These are phyloP conservation scores for Beauveria caledonica DNA, from an alignment of 2,329 filamentous ascomycete species.

Conservation along the genomic window DNA sequence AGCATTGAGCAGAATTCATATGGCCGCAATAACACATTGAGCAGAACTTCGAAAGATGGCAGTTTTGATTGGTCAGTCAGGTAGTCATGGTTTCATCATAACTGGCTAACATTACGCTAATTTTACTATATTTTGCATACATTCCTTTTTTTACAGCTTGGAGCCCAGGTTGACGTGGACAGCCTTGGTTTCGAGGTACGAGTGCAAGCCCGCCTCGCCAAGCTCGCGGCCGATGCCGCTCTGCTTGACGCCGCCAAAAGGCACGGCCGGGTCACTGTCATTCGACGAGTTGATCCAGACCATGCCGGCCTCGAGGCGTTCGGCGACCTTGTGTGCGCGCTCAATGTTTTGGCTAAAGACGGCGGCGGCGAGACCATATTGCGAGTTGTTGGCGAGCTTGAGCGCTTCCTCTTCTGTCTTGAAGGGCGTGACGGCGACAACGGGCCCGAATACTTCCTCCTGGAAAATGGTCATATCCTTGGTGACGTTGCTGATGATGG, in stretches of 20 bases:
- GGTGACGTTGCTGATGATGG: constrained; percentile 35
- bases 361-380: constrained; percentile 53
- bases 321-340: constrained; percentile 38
- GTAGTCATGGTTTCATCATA: neutral
- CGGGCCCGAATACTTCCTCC: constrained; percentile 40
- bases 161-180: constrained; percentile 35
- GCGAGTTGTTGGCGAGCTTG: constrained; percentile 40
- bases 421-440: constrained; percentile 35
- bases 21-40: neutral
- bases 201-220: constrained; percentile 36
- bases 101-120: neutral
- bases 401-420: constrained; percentile 35
- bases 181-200: constrained; percentile 37
- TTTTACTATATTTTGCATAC: neutral
- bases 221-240: constrained; percentile 39
- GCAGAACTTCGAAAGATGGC: neutral
- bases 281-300: constrained; percentile 44
- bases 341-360: constrained; percentile 54
- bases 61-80: too few species aligned
- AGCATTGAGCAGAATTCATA: neutral
- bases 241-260: constrained; percentile 40
- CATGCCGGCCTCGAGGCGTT: constrained; percentile 52
- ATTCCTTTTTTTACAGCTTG: constrained; percentile 20
- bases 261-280: constrained; percentile 35
- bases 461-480: constrained; percentile 35